Evolutionary conservation across 2,329 filamentous ascomycete genomes (phyloP), one percentile per base, ranked within the genome.

Genomic region (Arthrinium puccinioides): DNA sequence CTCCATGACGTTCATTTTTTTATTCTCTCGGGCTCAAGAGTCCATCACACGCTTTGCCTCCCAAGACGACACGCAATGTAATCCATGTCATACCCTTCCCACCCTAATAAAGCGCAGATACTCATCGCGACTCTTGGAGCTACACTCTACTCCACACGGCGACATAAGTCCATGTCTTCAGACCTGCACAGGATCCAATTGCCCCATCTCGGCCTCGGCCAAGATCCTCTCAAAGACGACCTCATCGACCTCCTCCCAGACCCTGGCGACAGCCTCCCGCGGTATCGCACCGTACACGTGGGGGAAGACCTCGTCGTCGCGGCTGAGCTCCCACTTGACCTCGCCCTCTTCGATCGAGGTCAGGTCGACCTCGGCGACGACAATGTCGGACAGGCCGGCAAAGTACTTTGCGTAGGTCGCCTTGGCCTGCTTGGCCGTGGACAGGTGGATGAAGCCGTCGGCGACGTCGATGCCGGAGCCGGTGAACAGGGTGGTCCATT

Each of bases 311-410:
- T 24, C 16, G 33, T 24, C 33, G 24, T 25, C 33, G 16, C 33
- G 33, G 23, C 23, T 27, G 8, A 24, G 11, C n/a, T 36, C 33
- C 33, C 33, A 36, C 16, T 24, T 23, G 3, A 36, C 33, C 15
- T 23, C 23, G n/a, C n/a, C n/a, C 23, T 36, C 33, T 16, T 23
- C 13, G 24, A 36, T 24, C 11, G 20, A 10, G 8, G 13, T 6
- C 3, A 36, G 33, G n/a, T 36, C 33, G 13, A 36, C 33, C 33
- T 36, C 33, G 24, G 33, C 33, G 13, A 36, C 33, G 33, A 36
- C 16, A n/a, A 36, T 23, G 11, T n/a, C 24, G 11, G 24, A 20
- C 23, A 15, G 16, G 13, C 24, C 24, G 14, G 33, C 33, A 10
- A 36, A 36, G 33, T 36, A 36, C 33, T 36, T 36, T 9, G 26